Percentiles rank a stretch among this genome's conserved stretches.
Evolutionary conservation across 2,329 filamentous ascomycete species (phyloP).

Genomic region (Botrytis squamosa): DNA sequence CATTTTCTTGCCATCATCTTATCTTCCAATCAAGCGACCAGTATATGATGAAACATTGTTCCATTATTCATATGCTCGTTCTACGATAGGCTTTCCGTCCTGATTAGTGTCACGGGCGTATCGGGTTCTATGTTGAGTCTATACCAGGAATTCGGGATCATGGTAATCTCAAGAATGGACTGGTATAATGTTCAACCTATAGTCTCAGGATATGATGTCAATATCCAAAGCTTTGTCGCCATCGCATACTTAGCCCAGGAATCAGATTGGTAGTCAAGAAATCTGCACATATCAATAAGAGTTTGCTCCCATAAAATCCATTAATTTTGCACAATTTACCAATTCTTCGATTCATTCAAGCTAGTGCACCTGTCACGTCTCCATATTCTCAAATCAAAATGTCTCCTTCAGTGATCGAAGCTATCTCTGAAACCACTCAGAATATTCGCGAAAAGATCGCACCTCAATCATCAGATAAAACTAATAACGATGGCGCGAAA

Average conservation of each 20-base stretch:
- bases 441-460: constrained; percentile 33
- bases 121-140: neutral
- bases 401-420: constrained; percentile 35
- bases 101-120: neutral
- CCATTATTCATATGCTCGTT: neutral
- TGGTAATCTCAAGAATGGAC: neutral
- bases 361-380: too few relatives aligned
- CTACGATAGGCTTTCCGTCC: neutral
- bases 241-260: neutral
- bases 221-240: neutral
- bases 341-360: neutral
- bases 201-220: neutral
- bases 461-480: constrained; percentile 23
- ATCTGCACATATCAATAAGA: neutral
- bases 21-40: neutral
- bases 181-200: neutral
- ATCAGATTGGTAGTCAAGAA: too few relatives aligned
- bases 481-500: constrained; percentile 1
- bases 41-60: neutral
- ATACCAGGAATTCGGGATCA: neutral
- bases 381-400: constrained; percentile 20
- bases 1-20: neutral
- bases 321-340: neutral
- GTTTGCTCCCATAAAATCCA: neutral
- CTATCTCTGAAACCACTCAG: constrained; percentile 29